Percentiles rank a stretch among this genome's conserved stretches.
Evolutionary conservation across 2,329 filamentous ascomycete species (phyloP).

Genomic region (Fusarium devonianum): DNA sequence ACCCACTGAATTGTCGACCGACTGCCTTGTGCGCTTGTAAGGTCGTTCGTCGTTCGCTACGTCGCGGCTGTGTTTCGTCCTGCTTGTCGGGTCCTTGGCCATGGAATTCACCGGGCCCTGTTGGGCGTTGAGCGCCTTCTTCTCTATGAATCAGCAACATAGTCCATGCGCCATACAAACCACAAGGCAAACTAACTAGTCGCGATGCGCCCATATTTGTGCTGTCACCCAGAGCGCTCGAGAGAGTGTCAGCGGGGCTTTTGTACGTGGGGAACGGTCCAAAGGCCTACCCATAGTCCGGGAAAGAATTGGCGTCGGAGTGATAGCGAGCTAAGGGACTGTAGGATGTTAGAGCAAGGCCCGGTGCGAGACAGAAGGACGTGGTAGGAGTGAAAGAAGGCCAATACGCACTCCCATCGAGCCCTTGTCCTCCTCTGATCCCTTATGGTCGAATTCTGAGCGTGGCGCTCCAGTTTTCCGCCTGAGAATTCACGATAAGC

Average conservation of each 20-base stretch:
- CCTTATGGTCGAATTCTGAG: slow-evolving; percentile 25
- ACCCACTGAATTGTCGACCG: not conserved
- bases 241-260: slow-evolving; percentile 30
- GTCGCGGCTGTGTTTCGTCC: not conserved
- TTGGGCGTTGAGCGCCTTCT: slow-evolving; percentile 38
- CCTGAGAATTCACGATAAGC: slow-evolving; percentile 31
- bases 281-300: slow-evolving; percentile 52
- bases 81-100: slow-evolving; percentile 1
- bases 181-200: slow-evolving; percentile 34
- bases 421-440: slow-evolving; percentile 35
- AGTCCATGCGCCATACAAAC: not conserved
- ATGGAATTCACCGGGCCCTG: slow-evolving; percentile 36
- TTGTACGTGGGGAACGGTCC: slow-evolving; percentile 8
- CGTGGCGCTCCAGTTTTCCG: slow-evolving; percentile 43
- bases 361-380: slow-evolving; percentile 7
- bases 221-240: slow-evolving; percentile 40
- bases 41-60: slow-evolving; percentile 19
- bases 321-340: slow-evolving; percentile 48
- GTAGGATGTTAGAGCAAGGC: slow-evolving; percentile 18
- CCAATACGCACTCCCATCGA: slow-evolving; percentile 45
- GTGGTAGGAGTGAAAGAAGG: slow-evolving; percentile 13
- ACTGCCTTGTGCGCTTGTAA: slow-evolving; percentile 37
- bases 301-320: slow-evolving; percentile 49
- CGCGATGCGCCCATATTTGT: slow-evolving; percentile 23
- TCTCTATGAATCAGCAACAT: slow-evolving; percentile 16